These are phyloP conservation scores for Vigna unguiculata DNA, from an alignment of 306 rosid genomes.

Conservation along the genomic window DNA sequence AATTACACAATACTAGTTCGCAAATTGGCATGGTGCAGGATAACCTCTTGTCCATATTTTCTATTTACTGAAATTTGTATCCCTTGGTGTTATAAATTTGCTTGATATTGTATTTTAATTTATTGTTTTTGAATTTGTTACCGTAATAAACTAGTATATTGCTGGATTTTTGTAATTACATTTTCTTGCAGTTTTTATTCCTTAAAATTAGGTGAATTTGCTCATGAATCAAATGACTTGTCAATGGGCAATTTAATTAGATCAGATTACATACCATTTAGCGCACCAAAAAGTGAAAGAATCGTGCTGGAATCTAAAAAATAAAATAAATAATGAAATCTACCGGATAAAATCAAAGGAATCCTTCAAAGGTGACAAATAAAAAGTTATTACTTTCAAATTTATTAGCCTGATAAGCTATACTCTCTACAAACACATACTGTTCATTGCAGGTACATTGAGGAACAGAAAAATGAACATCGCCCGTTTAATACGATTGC, in stretches of 20 bases:
- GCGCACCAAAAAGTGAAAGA: neutral
- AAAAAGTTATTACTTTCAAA: neutral
- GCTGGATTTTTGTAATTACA: neutral
- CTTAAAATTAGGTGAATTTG: neutral
- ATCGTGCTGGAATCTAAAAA: neutral
- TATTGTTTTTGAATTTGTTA: too few species aligned
- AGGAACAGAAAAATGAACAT: neutral
- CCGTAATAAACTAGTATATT: too few species aligned
- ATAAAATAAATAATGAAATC: neutral
- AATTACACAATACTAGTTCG: neutral
- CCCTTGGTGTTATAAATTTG: neutral
- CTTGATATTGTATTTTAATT: too few species aligned
- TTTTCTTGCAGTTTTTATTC: neutral
- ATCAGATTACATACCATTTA: too few species aligned
- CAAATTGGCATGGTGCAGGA: neutral
- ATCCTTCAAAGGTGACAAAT: neutral
- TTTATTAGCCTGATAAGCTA: too few species aligned
- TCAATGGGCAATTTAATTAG: too few species aligned
- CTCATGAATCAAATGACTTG: neutral
- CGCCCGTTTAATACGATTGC: neutral
- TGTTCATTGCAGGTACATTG: neutral
- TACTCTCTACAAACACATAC: too few species aligned
- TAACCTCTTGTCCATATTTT: neutral
- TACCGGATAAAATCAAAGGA: neutral
- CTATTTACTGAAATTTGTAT: neutral